phyloP scores from a whole-genome alignment of 208 protist genomes.

The Leishmania tarentolae region DNA sequence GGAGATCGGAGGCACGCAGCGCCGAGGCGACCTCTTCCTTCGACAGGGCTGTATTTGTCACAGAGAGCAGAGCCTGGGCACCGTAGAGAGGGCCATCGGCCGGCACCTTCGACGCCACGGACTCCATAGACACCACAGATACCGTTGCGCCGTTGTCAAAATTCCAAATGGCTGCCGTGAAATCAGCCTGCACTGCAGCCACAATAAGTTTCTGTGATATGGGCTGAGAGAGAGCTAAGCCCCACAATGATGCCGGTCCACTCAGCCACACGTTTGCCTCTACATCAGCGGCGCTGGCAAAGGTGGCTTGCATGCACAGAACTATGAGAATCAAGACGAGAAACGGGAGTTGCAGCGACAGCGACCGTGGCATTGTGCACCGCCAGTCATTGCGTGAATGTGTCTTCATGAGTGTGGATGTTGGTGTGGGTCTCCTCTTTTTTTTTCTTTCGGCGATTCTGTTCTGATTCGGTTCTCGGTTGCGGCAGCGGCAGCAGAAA shows the following conservation, averaged over 20 bases:
- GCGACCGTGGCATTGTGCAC: background rate
- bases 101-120: background rate
- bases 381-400: background rate
- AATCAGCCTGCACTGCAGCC: background rate
- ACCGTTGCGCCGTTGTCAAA: background rate
- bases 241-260: constrained; percentile 5
- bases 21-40: constrained; percentile 6
- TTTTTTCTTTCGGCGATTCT: background rate
- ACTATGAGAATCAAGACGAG: background rate
- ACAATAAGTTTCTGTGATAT: too few relatives aligned
- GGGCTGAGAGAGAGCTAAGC: too few relatives aligned
- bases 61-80: background rate
- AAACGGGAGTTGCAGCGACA: background rate
- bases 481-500: too few relatives aligned
- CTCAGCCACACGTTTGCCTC: constrained; percentile 14
- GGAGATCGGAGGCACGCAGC: constrained; percentile 7
- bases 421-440: background rate
- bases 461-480: background rate
- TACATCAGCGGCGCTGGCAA: background rate
- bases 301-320: background rate
- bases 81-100: constrained; percentile 12
- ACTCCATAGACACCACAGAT: background rate
- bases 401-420: constrained; percentile 1
- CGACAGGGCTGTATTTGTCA: background rate
- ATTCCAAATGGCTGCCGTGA: background rate